Conservation (phyloP, 2,329 filamentous ascomycete genomes). For the Calonectria montana region DNA sequence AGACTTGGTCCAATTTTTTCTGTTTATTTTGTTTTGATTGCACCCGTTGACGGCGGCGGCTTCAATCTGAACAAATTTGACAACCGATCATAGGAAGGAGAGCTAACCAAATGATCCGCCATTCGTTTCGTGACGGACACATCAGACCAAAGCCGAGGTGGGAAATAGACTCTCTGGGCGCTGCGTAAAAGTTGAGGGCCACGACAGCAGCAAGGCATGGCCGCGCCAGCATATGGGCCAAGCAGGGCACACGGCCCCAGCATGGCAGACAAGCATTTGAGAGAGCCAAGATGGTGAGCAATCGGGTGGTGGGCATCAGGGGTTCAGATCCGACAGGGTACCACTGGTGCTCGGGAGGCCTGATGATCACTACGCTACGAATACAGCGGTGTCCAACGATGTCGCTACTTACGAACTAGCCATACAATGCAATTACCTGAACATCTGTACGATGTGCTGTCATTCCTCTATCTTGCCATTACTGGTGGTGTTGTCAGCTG, state of each 20-base stretch:
- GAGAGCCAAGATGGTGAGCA: background rate
- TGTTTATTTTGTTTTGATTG: background rate
- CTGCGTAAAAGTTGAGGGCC: background rate
- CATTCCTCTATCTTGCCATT: background rate
- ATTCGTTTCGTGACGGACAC: background rate
- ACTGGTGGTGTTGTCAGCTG: constrained; percentile 6
- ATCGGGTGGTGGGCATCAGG: background rate
- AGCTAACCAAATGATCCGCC: background rate
- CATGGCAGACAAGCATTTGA: background rate
- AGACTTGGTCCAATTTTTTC: background rate
- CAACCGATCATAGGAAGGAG: no score
- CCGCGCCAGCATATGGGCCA: constrained; percentile 18
- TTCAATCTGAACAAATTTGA: background rate
- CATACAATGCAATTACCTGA: background rate
- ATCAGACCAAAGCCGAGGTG: background rate
- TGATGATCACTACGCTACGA: constrained; percentile 1
- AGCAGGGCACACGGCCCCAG: background rate
- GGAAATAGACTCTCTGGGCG: background rate
- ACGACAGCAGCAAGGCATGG: constrained; percentile 11
- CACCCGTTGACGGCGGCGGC: background rate
- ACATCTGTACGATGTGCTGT: constrained; percentile 14
- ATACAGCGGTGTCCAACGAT: background rate
- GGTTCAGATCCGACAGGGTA: background rate
- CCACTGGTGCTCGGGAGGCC: background rate
- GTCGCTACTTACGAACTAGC: background rate